phyloP scores from a whole-genome alignment of 305 asterid genomes.

The Andrographis paniculata region DNA sequence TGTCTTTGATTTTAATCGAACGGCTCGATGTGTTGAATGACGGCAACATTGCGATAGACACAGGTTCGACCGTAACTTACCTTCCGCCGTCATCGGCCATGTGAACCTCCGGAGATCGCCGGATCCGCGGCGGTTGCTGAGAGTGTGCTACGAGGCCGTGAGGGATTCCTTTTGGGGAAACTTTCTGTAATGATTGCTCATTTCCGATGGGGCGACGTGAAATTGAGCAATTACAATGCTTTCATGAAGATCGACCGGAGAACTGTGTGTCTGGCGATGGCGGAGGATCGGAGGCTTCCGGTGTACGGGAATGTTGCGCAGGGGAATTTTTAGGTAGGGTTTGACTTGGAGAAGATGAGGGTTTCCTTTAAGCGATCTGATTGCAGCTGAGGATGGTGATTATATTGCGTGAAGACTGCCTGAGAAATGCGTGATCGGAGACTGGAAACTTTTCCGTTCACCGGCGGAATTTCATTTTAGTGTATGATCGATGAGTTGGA shows the following conservation, averaged over 20 bases:
- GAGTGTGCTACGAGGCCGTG: constrained; percentile 27
- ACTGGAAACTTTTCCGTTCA: too few species aligned
- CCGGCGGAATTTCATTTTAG: too few species aligned
- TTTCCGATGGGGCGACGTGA: constrained; percentile 36
- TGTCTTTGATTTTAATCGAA: not conserved
- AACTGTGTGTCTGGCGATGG: constrained; percentile 19
- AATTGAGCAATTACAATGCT: constrained; percentile 20
- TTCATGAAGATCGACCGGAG: constrained; percentile 17
- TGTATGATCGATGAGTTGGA: too few species aligned
- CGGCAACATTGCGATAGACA: constrained; percentile 39
- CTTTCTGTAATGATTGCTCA: constrained; percentile 32
- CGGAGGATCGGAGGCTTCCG: not conserved
- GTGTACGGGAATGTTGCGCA: constrained; percentile 49
- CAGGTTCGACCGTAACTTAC: constrained; percentile 45
- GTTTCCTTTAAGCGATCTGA: constrained; percentile 34
- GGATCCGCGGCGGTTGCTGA: constrained; percentile 26
- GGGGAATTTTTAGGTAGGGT: constrained; percentile 36
- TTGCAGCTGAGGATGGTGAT: too few species aligned
- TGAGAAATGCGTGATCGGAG: too few species aligned
- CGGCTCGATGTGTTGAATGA: not conserved
- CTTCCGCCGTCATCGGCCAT: constrained; percentile 23
- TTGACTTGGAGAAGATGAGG: constrained; percentile 28
- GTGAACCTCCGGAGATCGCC: constrained; percentile 7
- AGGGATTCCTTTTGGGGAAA: not conserved
- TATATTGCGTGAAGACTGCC: too few species aligned